Conservation (phyloP, 768 basidiomycete genomes). For the Kwoniella botswanensis region DNA sequence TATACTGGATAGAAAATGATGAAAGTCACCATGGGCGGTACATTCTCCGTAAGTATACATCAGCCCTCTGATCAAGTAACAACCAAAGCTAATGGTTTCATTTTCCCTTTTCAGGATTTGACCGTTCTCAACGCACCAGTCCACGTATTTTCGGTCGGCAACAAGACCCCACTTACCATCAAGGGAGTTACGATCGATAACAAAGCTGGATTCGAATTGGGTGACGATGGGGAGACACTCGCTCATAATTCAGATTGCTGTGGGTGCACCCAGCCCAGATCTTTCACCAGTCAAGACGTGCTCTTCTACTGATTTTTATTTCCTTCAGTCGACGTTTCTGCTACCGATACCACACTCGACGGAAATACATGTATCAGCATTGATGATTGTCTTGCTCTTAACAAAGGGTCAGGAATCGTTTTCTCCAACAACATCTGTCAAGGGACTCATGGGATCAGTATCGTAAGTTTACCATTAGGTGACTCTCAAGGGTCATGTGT, state of each 20-base stretch:
- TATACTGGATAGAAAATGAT: slow-evolving; percentile 5
- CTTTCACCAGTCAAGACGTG: not conserved
- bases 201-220: not conserved
- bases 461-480: not conserved
- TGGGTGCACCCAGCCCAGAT: not conserved
- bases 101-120: not conserved
- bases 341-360: slow-evolving; percentile 4
- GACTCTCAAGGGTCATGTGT: too few relatives aligned
- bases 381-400: slow-evolving; percentile 17
- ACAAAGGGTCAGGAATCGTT: slow-evolving; percentile 3
- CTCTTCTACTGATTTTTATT: not conserved
- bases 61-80: not conserved
- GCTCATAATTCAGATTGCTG: slow-evolving; percentile 17
- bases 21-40: slow-evolving; percentile 19
- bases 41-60: slow-evolving; percentile 12
- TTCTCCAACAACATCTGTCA: slow-evolving; percentile 13
- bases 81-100: too few relatives aligned
- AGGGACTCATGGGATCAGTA: slow-evolving; percentile 11
- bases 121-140: slow-evolving; percentile 11
- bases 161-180: not conserved
- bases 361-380: slow-evolving; percentile 1
- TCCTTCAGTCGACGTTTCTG: slow-evolving; percentile 14
- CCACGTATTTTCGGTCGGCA: slow-evolving; percentile 9
- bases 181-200: slow-evolving; percentile 19
- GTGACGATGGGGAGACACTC: not conserved